Base-by-base conservation (phyloP, 768 basidiomycete genomes). In the Calvatia gigantea region DNA sequence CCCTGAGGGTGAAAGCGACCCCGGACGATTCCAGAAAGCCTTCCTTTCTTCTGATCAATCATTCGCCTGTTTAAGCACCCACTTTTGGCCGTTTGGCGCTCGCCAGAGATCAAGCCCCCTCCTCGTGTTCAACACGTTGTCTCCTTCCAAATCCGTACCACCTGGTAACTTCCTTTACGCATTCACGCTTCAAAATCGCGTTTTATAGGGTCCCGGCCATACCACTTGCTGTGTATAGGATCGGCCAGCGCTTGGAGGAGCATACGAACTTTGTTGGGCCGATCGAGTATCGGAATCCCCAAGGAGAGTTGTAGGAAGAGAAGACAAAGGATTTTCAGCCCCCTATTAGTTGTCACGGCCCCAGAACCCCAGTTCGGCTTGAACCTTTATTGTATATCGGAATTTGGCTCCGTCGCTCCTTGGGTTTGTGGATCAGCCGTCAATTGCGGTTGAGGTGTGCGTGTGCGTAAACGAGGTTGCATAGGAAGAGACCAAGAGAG, bases 81-180 rank as follows among this genome's bases (percentile, higher is more conserved):
- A 56, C 49, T 49, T 41, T 49, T 29, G 39, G 11, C 28, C 21
- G 17, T 43, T 19, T 23, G 11, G 17, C 27, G 23, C 23, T 33
- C 9, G 21, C 48, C 35, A 37, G 48, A 50, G 38, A 50, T 19
- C n/a, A n/a, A n/a, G 42, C 29, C n/a, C 54, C 54, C 54, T 43
- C 54, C 54, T 56, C 54, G 54, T 56, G 54, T 49, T 39, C 46
- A 49, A 37, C 54, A 56, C 54, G 54, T 49, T 48, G 54, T 42
- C 47, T 56, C n/a, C n/a, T 56, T 39, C 54, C 54, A 56, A 28
- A 41, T 56, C 37, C 31, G 54, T 56, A 46, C 15, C 38, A n/a
- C 25, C 51, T 31, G 19, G 31, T 31, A 43, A 33, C 43, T 33
- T 39, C 39, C 38, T 29, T 28, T 31, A 52, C 51, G 31, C 42